Evolutionary conservation across 1,284 basidiomycete genomes (phyloP).

Genomic region (Ceraceosorus guamensis): DNA sequence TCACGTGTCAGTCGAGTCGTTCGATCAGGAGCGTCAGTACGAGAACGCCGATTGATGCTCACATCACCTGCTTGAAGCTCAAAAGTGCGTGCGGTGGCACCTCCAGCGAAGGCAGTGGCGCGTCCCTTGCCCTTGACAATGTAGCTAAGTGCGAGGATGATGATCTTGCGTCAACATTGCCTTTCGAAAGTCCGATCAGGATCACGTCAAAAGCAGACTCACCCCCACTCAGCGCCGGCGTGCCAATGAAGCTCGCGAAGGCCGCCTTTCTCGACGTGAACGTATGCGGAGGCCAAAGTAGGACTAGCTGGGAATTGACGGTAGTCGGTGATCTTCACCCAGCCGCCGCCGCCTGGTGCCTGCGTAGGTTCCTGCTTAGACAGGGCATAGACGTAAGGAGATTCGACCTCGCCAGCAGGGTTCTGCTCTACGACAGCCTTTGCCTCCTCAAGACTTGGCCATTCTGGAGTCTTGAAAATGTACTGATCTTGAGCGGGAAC

Average conservation of each 20-base stretch:
- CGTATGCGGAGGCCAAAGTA: constrained; percentile 61
- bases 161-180: no score
- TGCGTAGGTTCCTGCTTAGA: constrained; percentile 55
- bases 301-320: constrained; percentile 51
- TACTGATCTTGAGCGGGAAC: constrained; percentile 41
- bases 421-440: constrained; percentile 22
- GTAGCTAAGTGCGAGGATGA: constrained; percentile 7
- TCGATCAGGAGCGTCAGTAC: no score
- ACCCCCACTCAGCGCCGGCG: no score
- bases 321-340: constrained; percentile 52
- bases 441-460: constrained; percentile 38
- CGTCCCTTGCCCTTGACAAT: constrained; percentile 13
- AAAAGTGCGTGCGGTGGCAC: constrained; percentile 45
- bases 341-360: constrained; percentile 53
- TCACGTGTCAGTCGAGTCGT: no score
- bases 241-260: constrained; percentile 52
- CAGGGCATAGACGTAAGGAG: constrained; percentile 50
- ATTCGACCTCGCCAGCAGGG: constrained; percentile 53
- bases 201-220: constrained; percentile 49
- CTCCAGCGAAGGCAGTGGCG: constrained; percentile 15
- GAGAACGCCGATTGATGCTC: no score
- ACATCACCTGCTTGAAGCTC: no score
- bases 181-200: constrained; percentile 43
- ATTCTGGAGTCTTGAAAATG: constrained; percentile 47
- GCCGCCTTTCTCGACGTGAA: constrained; percentile 62